Conservation (phyloP, 2,329 filamentous ascomycete genomes). For the Mollisiaceae sp. region DNA sequence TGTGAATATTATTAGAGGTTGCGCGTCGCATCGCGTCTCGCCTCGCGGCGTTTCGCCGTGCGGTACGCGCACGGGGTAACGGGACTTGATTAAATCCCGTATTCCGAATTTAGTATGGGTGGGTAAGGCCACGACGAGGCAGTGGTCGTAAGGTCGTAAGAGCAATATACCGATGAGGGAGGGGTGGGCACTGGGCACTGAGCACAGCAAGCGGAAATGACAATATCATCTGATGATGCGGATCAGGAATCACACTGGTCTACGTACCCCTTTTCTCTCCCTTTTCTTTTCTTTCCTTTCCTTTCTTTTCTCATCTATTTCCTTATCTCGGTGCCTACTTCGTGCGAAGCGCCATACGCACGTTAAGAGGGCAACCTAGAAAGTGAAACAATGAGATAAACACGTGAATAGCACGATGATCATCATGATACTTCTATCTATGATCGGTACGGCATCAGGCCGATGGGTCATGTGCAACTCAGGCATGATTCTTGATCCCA, state of each 20-base stretch:
- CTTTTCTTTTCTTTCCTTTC: neutral
- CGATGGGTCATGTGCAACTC: neutral
- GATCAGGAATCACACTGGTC: neutral
- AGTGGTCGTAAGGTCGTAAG: neutral
- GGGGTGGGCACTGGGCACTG: too few species aligned
- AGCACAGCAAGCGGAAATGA: neutral
- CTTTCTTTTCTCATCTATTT: neutral
- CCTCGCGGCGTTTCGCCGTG: constrained; percentile 1
- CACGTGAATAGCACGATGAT: neutral
- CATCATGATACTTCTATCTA: constrained; percentile 2
- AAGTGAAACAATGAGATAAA: neutral
- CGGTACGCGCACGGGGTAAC: neutral
- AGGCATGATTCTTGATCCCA: too few species aligned
- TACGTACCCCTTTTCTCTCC: neutral
- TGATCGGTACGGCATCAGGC: neutral
- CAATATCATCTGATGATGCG: constrained; percentile 4
- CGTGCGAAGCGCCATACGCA: neutral
- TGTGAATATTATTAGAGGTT: neutral
- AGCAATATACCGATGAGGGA: constrained; percentile 8
- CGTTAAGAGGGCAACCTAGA: too few species aligned
- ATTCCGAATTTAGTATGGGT: neutral
- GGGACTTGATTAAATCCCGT: neutral
- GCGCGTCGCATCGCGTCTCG: neutral
- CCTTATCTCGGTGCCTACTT: neutral
- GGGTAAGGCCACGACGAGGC: too few species aligned